Base-by-base conservation (phyloP, 1,284 basidiomycete species). In the Cyathus olla region DNA sequence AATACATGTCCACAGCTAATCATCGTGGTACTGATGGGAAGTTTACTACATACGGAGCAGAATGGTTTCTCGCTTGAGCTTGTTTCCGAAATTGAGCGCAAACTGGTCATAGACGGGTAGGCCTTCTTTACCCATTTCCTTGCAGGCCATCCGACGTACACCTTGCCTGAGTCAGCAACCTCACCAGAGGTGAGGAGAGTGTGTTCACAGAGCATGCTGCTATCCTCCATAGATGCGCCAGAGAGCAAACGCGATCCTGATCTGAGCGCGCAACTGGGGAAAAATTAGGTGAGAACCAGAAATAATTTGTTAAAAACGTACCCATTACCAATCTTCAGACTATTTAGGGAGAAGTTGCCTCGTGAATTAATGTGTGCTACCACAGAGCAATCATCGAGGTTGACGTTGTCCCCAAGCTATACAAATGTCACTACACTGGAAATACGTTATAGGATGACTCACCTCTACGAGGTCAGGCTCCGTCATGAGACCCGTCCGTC, bases 161-260 rank as follows among this genome's bases (percentile, higher is more conserved):
- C 72, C 24, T 64, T 64, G 19, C 77, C 79, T 19, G 74, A 66
- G 62, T 85, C 82, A 3, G 83, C 82, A 54, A 83, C 76, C 59
- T 85, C 83, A 2, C 83, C 83, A 5, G 83, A 85, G 3, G 81
- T 79, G 26, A 85, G 66, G 5, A 84, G 76, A 1, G 81, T 83
- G 58, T 85, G 83, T 68, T 85, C 83, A 62, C 76, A 78, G 13
- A 85, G 76, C 79, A 85, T 82, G 59, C 80, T 82, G 65, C 70
- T 73, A 60, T 80, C 78, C 64, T 84, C 83, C 83, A 85, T 84
- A 11, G 81, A 82, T 26, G 83, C 83, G 19, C 83, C 83, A 1
- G 83, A 84, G 24, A 85, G 76, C n/a, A 85, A 69, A 27, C 83
- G 75, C 21, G 82, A 84, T 27, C 82, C 83, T 3, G 80, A 73